Evolutionary conservation across 139 green algal genomes (phyloP).

Genomic region (Coelastrella sp.): DNA sequence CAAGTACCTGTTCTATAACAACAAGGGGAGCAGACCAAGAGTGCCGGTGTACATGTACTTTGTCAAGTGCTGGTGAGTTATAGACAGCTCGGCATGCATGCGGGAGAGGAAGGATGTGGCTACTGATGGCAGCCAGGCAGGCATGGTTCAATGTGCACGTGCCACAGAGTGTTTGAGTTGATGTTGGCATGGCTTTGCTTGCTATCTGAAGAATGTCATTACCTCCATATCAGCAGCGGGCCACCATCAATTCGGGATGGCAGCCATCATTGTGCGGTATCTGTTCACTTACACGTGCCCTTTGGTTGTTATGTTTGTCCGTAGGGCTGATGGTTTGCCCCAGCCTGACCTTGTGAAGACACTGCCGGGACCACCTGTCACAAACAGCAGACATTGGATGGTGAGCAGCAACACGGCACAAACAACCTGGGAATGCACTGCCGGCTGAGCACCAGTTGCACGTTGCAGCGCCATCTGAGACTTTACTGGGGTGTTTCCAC

Average conservation of each 20-base stretch:
- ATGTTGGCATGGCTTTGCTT: too few species aligned
- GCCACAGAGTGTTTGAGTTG: too few species aligned
- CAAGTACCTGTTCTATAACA: constrained; percentile 12
- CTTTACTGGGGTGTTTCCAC: background rate
- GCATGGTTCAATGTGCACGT: too few species aligned
- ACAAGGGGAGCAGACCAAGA: constrained; percentile 27
- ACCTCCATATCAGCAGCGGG: too few species aligned
- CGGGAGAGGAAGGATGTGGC: background rate
- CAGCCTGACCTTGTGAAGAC: constrained; percentile 35
- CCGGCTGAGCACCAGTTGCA: background rate
- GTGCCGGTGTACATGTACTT: constrained; percentile 49
- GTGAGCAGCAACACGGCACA: constrained; percentile 4
- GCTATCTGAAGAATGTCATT: too few species aligned
- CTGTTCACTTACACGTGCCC: background rate
- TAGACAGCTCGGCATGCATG: too few species aligned
- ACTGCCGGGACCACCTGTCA: constrained; percentile 35
- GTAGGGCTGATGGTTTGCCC: constrained; percentile 42
- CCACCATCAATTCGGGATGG: too few species aligned
- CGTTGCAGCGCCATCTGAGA: background rate
- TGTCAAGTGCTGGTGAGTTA: constrained; percentile 39
- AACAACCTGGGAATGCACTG: background rate
- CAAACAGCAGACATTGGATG: constrained; percentile 50
- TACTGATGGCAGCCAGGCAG: background rate
- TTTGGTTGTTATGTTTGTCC: background rate
- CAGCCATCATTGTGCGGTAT: background rate